phyloP scores from a whole-genome alignment of 108 stramenopile species.

The Conticribra guillardii region DNA sequence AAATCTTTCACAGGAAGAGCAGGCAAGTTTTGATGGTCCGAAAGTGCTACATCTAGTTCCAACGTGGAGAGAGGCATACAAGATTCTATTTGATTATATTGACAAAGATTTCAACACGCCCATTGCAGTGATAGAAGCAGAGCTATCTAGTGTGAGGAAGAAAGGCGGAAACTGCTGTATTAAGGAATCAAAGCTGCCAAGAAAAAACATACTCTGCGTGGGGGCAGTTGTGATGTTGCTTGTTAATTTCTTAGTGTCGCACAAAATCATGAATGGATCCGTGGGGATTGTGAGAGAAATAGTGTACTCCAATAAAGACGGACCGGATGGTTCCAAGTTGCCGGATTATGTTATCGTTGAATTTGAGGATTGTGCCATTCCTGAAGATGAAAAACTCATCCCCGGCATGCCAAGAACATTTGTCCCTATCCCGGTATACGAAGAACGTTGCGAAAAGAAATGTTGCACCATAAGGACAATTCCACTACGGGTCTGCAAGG shows the following conservation, averaged over 20 bases:
- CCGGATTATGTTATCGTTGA: slow-evolving; percentile 14
- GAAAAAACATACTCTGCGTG: not conserved
- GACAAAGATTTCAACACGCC: not conserved
- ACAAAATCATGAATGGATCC: slow-evolving; percentile 17
- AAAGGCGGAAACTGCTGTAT: slow-evolving; percentile 17
- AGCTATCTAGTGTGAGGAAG: not conserved
- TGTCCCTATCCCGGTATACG: not conserved
- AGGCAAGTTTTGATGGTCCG: too few species aligned
- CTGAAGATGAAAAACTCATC: not conserved
- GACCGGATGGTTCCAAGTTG: not conserved
- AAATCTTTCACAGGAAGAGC: too few species aligned
- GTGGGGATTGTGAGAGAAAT: slow-evolving; percentile 4
- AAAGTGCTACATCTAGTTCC: slow-evolving; percentile 8
- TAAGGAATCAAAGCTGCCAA: slow-evolving; percentile 1
- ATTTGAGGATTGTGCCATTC: slow-evolving; percentile 4
- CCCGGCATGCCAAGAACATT: not conserved
- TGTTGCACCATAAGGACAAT: not conserved
- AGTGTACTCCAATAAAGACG: slow-evolving; percentile 2
- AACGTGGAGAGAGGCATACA: not conserved
- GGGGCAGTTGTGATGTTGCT: slow-evolving; percentile 22
- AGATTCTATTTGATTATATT: slow-evolving; percentile 1
- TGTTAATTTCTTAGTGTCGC: slow-evolving; percentile 10
- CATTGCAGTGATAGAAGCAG: slow-evolving; percentile 5
- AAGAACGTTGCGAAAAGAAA: slow-evolving; percentile 7
- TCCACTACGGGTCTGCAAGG: slow-evolving; percentile 4